These are phyloP conservation scores for Russula sp. DNA, from an alignment of 768 basidiomycete genomes.

Conservation along the genomic window DNA sequence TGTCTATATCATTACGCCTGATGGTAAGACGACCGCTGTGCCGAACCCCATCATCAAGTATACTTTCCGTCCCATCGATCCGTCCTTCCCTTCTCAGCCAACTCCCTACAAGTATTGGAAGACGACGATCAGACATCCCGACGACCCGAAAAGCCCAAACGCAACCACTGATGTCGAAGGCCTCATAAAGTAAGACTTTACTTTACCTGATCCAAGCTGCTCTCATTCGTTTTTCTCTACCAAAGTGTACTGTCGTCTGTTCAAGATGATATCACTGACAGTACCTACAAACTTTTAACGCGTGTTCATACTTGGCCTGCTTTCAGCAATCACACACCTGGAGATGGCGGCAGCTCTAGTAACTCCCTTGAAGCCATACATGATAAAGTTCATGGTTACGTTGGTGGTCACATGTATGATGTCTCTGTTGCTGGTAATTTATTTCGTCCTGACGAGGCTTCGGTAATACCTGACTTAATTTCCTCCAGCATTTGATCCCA, in stretches of 20 bases:
- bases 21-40: slow-evolving; percentile 27
- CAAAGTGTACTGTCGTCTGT: slow-evolving; percentile 7
- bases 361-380: slow-evolving; percentile 46
- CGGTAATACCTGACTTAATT: slow-evolving; percentile 3
- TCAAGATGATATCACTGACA: no score
- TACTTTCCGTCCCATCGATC: no score
- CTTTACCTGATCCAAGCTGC: neutral
- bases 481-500: slow-evolving; percentile 42
- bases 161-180: no score
- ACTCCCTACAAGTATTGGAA: slow-evolving; percentile 3
- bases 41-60: no score
- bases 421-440: slow-evolving; percentile 29
- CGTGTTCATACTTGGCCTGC: no score
- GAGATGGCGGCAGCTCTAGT: no score
- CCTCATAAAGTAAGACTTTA: slow-evolving; percentile 26
- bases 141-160: no score
- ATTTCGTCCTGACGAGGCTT: slow-evolving; percentile 34
- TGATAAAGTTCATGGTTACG: slow-evolving; percentile 34
- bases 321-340: no score
- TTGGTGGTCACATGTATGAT: slow-evolving; percentile 24
- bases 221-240: neutral
- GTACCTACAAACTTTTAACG: no score
- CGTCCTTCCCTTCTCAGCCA: slow-evolving; percentile 10
- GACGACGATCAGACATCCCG: slow-evolving; percentile 14
- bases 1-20: slow-evolving; percentile 31